These are phyloP conservation scores for Lyophyllum semitale DNA, from an alignment of 768 basidiomycete species.

Conservation along the genomic window DNA sequence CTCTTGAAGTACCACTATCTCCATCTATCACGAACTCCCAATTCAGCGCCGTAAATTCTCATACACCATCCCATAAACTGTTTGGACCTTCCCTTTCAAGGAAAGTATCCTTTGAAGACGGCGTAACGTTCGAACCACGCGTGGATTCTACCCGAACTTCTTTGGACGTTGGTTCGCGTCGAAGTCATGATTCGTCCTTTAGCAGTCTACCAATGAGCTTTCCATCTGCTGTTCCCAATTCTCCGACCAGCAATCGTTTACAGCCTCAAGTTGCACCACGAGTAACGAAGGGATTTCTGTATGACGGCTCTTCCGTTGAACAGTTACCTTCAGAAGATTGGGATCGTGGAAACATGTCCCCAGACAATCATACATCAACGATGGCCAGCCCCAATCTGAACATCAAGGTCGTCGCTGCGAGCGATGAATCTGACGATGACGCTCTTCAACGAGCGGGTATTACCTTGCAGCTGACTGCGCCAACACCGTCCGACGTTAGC, in stretches of 20 bases:
- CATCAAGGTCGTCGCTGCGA: conserved; percentile 8
- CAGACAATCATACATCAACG: not conserved
- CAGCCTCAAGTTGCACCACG: conserved; percentile 4
- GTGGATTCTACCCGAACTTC: conserved; percentile 50
- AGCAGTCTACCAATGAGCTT: conserved; percentile 42
- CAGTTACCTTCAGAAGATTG: conserved; percentile 8
- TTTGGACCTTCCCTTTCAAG: conserved; percentile 40
- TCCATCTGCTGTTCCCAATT: conserved; percentile 23
- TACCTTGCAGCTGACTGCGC: conserved; percentile 10
- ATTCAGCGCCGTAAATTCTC: conserved; percentile 24
- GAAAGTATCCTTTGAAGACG: conserved; percentile 46
- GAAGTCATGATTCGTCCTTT: conserved; percentile 44
- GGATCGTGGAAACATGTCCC: not conserved
- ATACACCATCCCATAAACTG: conserved; percentile 38
- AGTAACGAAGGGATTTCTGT: not conserved
- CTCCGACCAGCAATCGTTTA: not conserved
- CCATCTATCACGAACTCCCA: conserved; percentile 21
- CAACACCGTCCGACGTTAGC: conserved; percentile 9
- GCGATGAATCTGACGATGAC: conserved; percentile 10
- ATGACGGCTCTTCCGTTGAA: not conserved
- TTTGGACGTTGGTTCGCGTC: conserved; percentile 43
- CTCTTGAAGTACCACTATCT: conserved; percentile 20
- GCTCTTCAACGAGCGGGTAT: conserved; percentile 2
- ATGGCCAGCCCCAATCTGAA: conserved; percentile 3
- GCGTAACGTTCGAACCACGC: conserved; percentile 59